A percentile compares a stretch with the other conserved stretches of the same genome.
Conservation (phyloP, 139 green algal genomes). For the Chlorella sorokiniana region DNA sequence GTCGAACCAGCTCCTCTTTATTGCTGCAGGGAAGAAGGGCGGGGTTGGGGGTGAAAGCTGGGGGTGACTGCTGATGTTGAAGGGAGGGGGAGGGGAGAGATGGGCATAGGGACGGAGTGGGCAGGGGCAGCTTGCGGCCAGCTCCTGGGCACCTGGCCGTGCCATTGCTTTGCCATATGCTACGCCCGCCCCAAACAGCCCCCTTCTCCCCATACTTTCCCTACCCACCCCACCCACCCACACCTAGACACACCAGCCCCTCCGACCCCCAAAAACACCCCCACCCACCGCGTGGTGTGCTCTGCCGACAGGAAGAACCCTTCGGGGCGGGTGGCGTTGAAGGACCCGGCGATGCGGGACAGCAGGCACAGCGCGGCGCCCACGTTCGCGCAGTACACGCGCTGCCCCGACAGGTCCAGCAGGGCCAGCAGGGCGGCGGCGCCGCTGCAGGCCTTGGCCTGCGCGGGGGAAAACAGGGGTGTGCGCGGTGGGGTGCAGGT, state of each 20-base stretch:
- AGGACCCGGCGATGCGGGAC: constrained; percentile 14
- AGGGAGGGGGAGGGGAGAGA: too few relatives aligned
- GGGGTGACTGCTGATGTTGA: too few relatives aligned
- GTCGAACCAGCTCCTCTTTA: constrained; percentile 4
- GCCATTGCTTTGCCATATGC: too few relatives aligned
- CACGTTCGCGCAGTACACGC: constrained; percentile 20
- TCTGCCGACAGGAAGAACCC: constrained; percentile 25
- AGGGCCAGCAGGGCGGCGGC: neutral
- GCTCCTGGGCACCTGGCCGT: too few relatives aligned
- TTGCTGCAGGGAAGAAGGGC: constrained; percentile 6
- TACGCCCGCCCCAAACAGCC: too few relatives aligned
- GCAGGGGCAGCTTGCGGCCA: too few relatives aligned
- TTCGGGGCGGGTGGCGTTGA: constrained; percentile 27
- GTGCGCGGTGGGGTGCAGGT: neutral
- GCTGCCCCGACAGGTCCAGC: constrained; percentile 16
- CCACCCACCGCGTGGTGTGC: constrained; percentile 8
- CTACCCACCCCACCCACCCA: too few relatives aligned
- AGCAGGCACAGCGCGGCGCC: constrained; percentile 28
- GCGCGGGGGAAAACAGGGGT: neutral
- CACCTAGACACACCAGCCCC: too few relatives aligned
- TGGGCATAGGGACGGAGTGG: too few relatives aligned
- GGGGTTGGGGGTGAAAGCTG: too few relatives aligned
- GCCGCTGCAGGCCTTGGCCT: constrained; percentile 31
- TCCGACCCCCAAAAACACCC: too few relatives aligned
- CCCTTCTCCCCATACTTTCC: too few relatives aligned